Evolutionary conservation across 2,329 filamentous ascomycete genomes (phyloP).

Genomic region (Furcasterigmium sp.): DNA sequence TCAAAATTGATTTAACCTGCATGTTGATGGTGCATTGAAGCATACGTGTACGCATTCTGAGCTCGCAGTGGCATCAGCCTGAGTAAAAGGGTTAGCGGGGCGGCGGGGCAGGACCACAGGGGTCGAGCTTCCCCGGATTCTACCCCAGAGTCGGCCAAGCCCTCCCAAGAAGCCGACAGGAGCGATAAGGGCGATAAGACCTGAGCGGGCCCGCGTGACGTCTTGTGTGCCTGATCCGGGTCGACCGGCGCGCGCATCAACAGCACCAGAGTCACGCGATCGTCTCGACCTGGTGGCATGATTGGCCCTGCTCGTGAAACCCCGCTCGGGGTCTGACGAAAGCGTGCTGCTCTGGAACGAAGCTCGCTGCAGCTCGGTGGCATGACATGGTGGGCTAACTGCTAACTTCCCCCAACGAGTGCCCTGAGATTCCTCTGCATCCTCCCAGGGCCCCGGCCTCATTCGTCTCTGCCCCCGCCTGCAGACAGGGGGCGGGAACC

Average conservation of each 20-base stretch:
- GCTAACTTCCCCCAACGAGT: not conserved
- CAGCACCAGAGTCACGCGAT: constrained; percentile 7
- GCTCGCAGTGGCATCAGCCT: too few relatives aligned
- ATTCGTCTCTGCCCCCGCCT: too few relatives aligned
- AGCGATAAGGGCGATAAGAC: too few relatives aligned
- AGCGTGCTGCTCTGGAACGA: constrained; percentile 15
- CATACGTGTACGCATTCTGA: too few relatives aligned
- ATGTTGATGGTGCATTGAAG: too few relatives aligned
- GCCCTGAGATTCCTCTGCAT: too few relatives aligned
- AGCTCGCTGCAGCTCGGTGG: not conserved
- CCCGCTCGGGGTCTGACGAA: constrained; percentile 40
- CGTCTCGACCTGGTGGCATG: constrained; percentile 3
- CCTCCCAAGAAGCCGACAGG: too few relatives aligned
- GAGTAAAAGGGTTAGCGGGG: too few relatives aligned
- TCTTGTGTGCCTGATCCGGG: not conserved
- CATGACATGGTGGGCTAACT: constrained; percentile 3
- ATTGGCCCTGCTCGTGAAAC: constrained; percentile 21
- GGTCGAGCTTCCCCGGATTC: constrained; percentile 29
- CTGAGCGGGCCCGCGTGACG: constrained; percentile 1
- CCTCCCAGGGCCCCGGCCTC: too few relatives aligned
- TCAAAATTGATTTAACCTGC: too few relatives aligned
- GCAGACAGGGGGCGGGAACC: not conserved
- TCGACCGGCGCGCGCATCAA: not conserved
- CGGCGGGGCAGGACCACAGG: too few relatives aligned
- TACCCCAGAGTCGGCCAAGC: constrained; percentile 12